These are phyloP conservation scores for Clitoria ternatea DNA, from an alignment of 306 rosid species.

Conservation along the genomic window DNA sequence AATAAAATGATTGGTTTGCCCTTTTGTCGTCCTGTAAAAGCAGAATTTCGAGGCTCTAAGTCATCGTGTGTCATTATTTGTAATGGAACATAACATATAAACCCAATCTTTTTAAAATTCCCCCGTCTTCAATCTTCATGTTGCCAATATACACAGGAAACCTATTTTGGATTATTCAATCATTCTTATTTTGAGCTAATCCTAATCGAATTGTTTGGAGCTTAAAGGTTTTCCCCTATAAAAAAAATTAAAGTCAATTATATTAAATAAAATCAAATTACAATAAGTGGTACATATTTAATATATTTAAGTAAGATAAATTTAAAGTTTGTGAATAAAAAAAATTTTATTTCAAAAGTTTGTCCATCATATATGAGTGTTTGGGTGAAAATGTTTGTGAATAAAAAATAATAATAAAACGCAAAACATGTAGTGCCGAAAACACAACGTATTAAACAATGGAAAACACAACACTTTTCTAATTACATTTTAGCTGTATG, in stretches of 20 bases:
- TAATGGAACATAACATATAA: too few relatives aligned
- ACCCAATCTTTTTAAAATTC: slow-evolving; percentile 7
- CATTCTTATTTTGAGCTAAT: slow-evolving; percentile 13
- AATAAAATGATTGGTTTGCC: slow-evolving; percentile 21
- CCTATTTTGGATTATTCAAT: slow-evolving; percentile 30
- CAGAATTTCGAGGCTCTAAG: slow-evolving; percentile 20
- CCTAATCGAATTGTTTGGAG: background rate
- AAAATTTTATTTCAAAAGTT: too few relatives aligned
- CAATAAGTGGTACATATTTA: too few relatives aligned
- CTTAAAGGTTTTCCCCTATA: background rate
- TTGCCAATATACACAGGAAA: slow-evolving; percentile 10
- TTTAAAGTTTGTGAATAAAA: too few relatives aligned
- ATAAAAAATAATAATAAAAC: background rate
- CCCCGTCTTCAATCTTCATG: background rate
- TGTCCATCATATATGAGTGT: too few relatives aligned
- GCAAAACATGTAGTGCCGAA: background rate
- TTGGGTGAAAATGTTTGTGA: too few relatives aligned
- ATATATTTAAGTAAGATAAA: too few relatives aligned
- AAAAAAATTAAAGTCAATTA: background rate
- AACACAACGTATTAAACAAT: too few relatives aligned
- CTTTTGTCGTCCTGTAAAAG: slow-evolving; percentile 24
- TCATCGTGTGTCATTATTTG: slow-evolving; percentile 17
- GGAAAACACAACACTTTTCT: too few relatives aligned
- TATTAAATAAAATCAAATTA: background rate
- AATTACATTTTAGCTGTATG: background rate